Conservation (phyloP, 2,329 filamentous ascomycete species). For the Paramyrothecium roridum region DNA sequence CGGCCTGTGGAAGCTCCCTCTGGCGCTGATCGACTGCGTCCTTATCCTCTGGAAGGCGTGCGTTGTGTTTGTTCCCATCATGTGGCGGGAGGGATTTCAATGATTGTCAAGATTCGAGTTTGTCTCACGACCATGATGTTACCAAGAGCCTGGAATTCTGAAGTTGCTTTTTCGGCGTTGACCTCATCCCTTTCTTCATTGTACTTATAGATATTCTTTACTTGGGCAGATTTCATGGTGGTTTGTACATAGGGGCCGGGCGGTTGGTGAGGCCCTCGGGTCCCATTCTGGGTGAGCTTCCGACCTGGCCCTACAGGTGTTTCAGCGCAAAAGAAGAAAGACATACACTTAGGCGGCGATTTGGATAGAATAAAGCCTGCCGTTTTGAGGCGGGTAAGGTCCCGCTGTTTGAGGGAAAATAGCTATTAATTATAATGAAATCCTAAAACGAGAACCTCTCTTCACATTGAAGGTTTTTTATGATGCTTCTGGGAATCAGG, state of each 20-base stretch:
- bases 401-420: too few species aligned
- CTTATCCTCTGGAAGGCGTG: conserved; percentile 78
- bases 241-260: neutral
- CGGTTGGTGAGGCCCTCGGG: too few species aligned
- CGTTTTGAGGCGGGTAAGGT: too few species aligned
- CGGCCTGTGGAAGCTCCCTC: conserved; percentile 47
- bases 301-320: neutral
- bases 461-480: neutral
- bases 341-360: neutral
- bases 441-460: neutral
- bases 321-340: neutral
- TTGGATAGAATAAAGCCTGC: neutral
- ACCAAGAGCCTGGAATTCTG: neutral
- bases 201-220: neutral
- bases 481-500: neutral
- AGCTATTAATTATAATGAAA: neutral
- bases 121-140: neutral
- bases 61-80: conserved; percentile 78
- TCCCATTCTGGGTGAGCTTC: too few species aligned
- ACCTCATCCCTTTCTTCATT: neutral
- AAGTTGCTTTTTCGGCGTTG: neutral
- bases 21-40: conserved; percentile 62
- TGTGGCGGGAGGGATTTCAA: conserved; percentile 60
- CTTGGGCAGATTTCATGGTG: neutral
- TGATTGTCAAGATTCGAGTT: conserved; percentile 8